Base-by-base conservation (phyloP, 805 yeast species). In the Candida koratica region DNA sequence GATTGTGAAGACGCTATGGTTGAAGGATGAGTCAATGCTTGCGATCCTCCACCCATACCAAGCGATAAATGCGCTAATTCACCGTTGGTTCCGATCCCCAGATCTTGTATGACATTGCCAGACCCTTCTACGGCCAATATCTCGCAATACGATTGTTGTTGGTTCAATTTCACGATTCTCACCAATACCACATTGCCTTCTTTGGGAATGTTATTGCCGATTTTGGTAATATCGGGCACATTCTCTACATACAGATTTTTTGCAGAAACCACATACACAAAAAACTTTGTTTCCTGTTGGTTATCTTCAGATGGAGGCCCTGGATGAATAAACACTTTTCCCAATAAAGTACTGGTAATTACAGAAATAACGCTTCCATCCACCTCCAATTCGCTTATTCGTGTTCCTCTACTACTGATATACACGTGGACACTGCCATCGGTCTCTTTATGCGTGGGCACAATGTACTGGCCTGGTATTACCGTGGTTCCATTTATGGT, bases 161-260 rank as follows among this genome's bases (percentile, higher is more conserved):
- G 61, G 6, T 79, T 72, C 25, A 89, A 69, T 47, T 80, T 74
- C 17, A 81, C 77, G 16, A 93, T 83, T 37, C 79, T 69, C 1
- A 86, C 86, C 14, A 90, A 61, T 2, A 93, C 96, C 16, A 80
- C 58, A 55, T 90, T 96, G 18, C 84, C 83, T 45, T 86, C 96
- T 43, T 78, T 75, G 6, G 97, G 97, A 37, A 89, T 60, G 42
- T 72, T 71, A 37, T 69, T 73, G 27, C 70, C 55, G 39, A 56
- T 61, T 13, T 34, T 34, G 10, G 18, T 17, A 12, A 36, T 13
- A 10, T 28, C 32, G 4, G 28, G 18, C 23, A 25, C 18, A 10
- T 35, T 15, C 14, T 27, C 27, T 14, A 20, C n/a, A 18, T 32
- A 32, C n/a, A 28, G 28, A 17, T 27, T 28, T 6, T 18, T 27